Evolutionary conservation across 139 green algal species (phyloP).

Genomic region (Chlamydomonas eustigma): DNA sequence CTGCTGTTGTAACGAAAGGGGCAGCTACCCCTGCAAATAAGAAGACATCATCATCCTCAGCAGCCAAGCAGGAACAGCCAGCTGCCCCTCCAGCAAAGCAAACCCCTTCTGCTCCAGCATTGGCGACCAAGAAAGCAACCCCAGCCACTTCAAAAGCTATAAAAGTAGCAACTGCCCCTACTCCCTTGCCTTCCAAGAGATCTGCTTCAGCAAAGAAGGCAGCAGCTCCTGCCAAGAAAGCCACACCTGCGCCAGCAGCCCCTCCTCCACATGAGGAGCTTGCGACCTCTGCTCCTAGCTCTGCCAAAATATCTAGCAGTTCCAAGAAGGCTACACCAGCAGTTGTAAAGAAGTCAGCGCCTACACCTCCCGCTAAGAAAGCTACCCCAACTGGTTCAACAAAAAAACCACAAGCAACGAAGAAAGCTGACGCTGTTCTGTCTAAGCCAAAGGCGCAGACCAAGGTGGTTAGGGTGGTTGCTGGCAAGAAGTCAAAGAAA

Average conservation of each 20-base stretch:
- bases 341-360: neutral
- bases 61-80: too few species aligned
- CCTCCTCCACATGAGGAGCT: too few species aligned
- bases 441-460: neutral
- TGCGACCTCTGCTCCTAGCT: neutral
- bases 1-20: too few species aligned
- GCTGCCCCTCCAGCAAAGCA: too few species aligned
- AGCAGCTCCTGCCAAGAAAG: slow-evolving; percentile 13
- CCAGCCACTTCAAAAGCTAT: too few species aligned
- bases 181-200: slow-evolving; percentile 37
- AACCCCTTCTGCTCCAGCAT: too few species aligned
- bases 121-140: too few species aligned
- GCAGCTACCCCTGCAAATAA: too few species aligned
- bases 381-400: neutral
- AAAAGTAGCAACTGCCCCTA: too few species aligned
- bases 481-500: too few species aligned
- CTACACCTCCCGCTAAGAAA: neutral
- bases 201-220: slow-evolving; percentile 45
- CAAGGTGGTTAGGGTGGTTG: neutral
- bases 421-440: neutral
- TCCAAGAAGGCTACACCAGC: neutral
- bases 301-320: neutral
- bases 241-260: neutral
- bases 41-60: too few species aligned
- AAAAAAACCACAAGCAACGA: neutral